These are phyloP conservation scores for Singerocomus rubriflavus DNA, from an alignment of 1,284 basidiomycete genomes.

Conservation along the genomic window DNA sequence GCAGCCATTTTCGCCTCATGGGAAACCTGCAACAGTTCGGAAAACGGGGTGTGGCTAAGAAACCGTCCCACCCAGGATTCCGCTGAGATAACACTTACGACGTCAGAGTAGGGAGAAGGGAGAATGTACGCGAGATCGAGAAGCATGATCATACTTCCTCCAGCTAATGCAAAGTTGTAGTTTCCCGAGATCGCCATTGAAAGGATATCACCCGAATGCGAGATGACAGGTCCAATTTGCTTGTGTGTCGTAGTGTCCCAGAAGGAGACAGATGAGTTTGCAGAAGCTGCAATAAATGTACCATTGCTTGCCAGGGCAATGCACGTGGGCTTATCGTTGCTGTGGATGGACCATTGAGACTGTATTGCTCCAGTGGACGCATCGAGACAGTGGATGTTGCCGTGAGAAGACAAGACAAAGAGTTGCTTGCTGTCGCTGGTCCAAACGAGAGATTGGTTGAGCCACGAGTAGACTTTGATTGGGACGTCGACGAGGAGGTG, in stretches of 20 bases:
- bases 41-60: not conserved
- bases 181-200: constrained; percentile 8
- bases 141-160: not conserved
- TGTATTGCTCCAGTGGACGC: not conserved
- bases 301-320: constrained; percentile 6
- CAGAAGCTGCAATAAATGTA: constrained; percentile 9
- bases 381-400: constrained; percentile 7
- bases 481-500: not conserved
- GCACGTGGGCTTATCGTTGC: not conserved
- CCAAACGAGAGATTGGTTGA: constrained; percentile 13
- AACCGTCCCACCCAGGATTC: not conserved
- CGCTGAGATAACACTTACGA: not conserved
- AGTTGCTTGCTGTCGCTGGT: constrained; percentile 3
- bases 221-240: constrained; percentile 4
- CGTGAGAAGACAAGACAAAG: not conserved
- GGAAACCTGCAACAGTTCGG: not conserved
- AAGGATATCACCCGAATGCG: not conserved
- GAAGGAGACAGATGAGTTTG: constrained; percentile 6
- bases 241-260: constrained; percentile 7
- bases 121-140: not conserved
- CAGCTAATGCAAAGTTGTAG: not conserved
- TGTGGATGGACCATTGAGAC: constrained; percentile 1
- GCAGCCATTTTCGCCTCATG: no score
- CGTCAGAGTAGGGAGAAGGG: not conserved
- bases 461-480: not conserved